These are phyloP conservation scores for Pseudocercospora eumusae DNA, from an alignment of 2,329 filamentous ascomycete genomes.

Conservation along the genomic window DNA sequence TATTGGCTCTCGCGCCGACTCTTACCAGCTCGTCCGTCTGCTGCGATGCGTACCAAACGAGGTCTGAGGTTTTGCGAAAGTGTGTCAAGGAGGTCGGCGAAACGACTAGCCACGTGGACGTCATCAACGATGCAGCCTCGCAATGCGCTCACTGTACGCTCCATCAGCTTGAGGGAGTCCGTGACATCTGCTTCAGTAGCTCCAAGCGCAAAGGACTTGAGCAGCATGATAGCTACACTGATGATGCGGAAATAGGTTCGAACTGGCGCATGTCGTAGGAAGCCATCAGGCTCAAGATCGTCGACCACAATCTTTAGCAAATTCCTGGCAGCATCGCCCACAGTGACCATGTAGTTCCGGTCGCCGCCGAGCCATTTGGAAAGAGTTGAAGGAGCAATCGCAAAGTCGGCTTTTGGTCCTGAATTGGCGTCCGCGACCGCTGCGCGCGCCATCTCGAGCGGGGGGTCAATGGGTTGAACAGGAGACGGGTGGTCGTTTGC, in stretches of 20 bases:
- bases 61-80: conserved; percentile 72
- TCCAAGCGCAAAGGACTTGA: conserved; percentile 81
- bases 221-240: conserved; percentile 78
- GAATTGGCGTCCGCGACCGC: conserved; percentile 37
- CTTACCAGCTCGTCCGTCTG: conserved; percentile 41
- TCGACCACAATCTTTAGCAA: conserved; percentile 77
- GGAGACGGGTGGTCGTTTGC: conserved; percentile 66
- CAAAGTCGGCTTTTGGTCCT: conserved; percentile 42
- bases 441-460: conserved; percentile 35
- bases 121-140: conserved; percentile 80
- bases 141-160: conserved; percentile 71
- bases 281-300: conserved; percentile 70
- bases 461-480: conserved; percentile 34
- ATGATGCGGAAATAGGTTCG: conserved; percentile 86
- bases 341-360: conserved; percentile 64
- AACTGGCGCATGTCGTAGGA: conserved; percentile 79
- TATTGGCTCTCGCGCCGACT: conserved; percentile 29
- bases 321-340: conserved; percentile 75
- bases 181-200: conserved; percentile 77
- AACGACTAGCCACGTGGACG: conserved; percentile 80
- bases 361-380: conserved; percentile 59
- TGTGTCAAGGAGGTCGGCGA: conserved; percentile 78
- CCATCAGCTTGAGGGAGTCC: conserved; percentile 72
- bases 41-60: conserved; percentile 64
- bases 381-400: conserved; percentile 50